Evolutionary conservation across 345 rosid genomes (phyloP).

Genomic region (Gossypium stocksii): DNA sequence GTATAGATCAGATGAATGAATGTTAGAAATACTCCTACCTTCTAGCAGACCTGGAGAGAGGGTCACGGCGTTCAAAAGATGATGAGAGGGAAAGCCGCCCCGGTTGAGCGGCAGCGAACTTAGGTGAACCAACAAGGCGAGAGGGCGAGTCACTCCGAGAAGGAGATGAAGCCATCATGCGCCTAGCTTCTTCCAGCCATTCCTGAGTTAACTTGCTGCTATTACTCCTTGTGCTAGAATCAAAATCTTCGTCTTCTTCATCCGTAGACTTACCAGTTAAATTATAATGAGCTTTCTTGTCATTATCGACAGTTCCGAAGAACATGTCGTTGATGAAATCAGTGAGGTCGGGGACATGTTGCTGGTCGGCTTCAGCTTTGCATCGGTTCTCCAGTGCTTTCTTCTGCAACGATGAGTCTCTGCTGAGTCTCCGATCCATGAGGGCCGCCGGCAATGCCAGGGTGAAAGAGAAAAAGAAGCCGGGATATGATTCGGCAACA

Average conservation of each 20-base stretch:
- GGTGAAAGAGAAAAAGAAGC: background rate
- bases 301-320: slow-evolving; percentile 37
- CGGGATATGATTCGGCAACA: background rate
- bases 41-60: slow-evolving; percentile 64
- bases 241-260: slow-evolving; percentile 36
- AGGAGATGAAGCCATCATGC: slow-evolving; percentile 49
- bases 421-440: slow-evolving; percentile 29
- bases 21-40: slow-evolving; percentile 25
- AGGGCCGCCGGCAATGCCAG: background rate
- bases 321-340: slow-evolving; percentile 71
- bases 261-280: slow-evolving; percentile 28
- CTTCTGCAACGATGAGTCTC: slow-evolving; percentile 30
- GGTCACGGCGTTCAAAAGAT: slow-evolving; percentile 45
- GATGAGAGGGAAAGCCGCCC: slow-evolving; percentile 34
- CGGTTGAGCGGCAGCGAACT: slow-evolving; percentile 33
- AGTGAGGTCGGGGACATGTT: slow-evolving; percentile 44
- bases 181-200: slow-evolving; percentile 60
- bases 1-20: background rate
- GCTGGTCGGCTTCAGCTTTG: slow-evolving; percentile 18
- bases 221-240: slow-evolving; percentile 51
- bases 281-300: slow-evolving; percentile 36
- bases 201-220: slow-evolving; percentile 52
- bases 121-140: slow-evolving; percentile 37
- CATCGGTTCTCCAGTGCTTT: slow-evolving; percentile 19
- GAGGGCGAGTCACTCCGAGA: slow-evolving; percentile 41